phyloP scores from a whole-genome alignment of 305 asterid species.

The Fraxinus xanthoxyloides region DNA sequence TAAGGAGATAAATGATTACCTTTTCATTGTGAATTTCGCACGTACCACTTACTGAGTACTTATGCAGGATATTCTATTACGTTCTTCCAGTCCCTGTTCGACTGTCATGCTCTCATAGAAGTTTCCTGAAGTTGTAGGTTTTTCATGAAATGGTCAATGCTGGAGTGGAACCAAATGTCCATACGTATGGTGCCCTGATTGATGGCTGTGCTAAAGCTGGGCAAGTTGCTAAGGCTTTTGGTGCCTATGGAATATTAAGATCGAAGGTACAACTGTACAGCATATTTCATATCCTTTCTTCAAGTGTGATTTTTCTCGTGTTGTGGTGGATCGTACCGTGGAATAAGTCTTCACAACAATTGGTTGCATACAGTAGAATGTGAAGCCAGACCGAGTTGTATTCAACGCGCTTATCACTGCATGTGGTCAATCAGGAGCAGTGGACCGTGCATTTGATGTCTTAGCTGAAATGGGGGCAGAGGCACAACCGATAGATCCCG shows the following conservation, averaged over 20 bases:
- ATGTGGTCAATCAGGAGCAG: constrained; percentile 97
- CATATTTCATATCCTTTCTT: neutral
- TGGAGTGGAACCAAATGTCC: constrained; percentile 92
- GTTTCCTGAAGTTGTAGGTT: constrained; percentile 53
- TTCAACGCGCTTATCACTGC: constrained; percentile 99
- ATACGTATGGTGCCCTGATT: constrained; percentile 93
- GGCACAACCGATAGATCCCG: constrained; percentile 82
- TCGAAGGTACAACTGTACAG: constrained; percentile 67
- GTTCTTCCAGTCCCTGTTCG: neutral
- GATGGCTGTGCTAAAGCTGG: constrained; percentile 99
- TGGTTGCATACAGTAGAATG: constrained; percentile 70
- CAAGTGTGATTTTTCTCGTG: constrained; percentile 4
- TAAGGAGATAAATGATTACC: neutral
- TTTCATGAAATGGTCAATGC: constrained; percentile 97
- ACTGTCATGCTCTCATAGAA: constrained; percentile 19
- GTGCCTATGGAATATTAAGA: constrained; percentile 94
- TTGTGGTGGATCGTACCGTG: constrained; percentile 10
- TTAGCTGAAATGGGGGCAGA: constrained; percentile 87
- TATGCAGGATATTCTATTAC: neutral
- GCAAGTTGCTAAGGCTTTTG: constrained; percentile 98
- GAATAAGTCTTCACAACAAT: constrained; percentile 36
- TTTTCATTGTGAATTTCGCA: neutral
- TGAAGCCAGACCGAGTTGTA: constrained; percentile 95
- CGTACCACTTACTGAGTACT: neutral
- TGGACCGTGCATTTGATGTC: constrained; percentile 95